phyloP scores from a whole-genome alignment of 2,329 filamentous ascomycete species.

The Fusarium tricinctum region DNA sequence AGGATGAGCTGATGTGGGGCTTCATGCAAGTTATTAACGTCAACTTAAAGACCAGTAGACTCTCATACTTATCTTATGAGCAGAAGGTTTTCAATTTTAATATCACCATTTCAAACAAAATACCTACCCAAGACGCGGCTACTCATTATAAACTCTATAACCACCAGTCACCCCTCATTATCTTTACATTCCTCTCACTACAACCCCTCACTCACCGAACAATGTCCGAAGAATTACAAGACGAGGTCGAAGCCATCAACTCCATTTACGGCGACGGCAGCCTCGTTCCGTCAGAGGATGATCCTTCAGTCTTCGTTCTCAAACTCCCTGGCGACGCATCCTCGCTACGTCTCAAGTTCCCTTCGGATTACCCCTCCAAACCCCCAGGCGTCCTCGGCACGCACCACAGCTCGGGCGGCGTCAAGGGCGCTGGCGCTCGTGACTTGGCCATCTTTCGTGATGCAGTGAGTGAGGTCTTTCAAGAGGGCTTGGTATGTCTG shows the following conservation, averaged over 20 bases:
- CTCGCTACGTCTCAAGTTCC: conserved; percentile 77
- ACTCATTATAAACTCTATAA: not conserved
- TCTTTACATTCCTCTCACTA: not conserved
- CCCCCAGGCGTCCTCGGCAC: conserved; percentile 82
- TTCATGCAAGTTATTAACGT: conserved; percentile 24
- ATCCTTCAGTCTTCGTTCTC: conserved; percentile 67
- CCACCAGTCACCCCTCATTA: not conserved
- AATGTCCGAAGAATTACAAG: conserved; percentile 73
- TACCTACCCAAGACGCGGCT: not conserved
- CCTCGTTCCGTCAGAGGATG: conserved; percentile 60
- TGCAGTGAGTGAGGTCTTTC: conserved; percentile 76
- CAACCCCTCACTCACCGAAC: conserved; percentile 34
- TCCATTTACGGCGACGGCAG: conserved; percentile 84
- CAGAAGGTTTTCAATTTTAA: not conserved
- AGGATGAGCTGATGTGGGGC: conserved; percentile 42
- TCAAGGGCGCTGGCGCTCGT: conserved; percentile 78
- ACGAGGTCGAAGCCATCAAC: conserved; percentile 86
- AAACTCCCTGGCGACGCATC: conserved; percentile 73
- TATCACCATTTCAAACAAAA: not conserved
- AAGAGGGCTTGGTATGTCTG: conserved; percentile 83
- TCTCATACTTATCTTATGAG: conserved; percentile 12
- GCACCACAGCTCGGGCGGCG: conserved; percentile 82
- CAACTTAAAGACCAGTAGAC: conserved; percentile 18
- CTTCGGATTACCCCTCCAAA: conserved; percentile 78
- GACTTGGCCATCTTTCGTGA: conserved; percentile 78